These are phyloP conservation scores for Phalaenopsis equestris DNA, from an alignment of 106 monocot species.

Conservation along the genomic window DNA sequence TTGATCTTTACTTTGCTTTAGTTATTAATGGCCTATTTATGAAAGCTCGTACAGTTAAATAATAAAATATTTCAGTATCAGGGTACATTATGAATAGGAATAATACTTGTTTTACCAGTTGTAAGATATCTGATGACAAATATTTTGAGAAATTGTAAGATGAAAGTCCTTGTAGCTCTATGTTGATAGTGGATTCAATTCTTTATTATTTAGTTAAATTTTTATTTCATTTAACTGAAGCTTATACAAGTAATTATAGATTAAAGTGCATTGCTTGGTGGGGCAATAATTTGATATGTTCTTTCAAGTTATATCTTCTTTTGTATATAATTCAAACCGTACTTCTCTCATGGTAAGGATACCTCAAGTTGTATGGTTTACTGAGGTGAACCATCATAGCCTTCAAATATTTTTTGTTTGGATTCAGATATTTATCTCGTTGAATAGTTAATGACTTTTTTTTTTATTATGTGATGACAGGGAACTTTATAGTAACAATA, in stretches of 20 bases:
- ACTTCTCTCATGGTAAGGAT: neutral
- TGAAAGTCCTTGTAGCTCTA: neutral
- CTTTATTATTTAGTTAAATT: neutral
- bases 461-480: constrained; percentile 26
- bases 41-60: too few species aligned
- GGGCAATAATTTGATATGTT: neutral
- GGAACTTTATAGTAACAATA: constrained; percentile 95
- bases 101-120: too few species aligned
- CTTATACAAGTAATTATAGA: neutral
- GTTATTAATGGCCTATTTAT: too few species aligned
- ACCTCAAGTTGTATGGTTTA: neutral
- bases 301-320: neutral
- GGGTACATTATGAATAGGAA: too few species aligned
- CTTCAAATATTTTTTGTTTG: neutral
- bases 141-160: neutral
- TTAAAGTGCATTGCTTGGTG: too few species aligned
- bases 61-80: too few species aligned
- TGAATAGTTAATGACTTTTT: neutral
- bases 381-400: neutral
- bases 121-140: too few species aligned
- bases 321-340: neutral
- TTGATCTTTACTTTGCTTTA: too few species aligned
- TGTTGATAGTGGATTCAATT: too few species aligned
- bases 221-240: neutral
- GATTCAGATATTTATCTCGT: neutral